A percentile compares a stretch with the other conserved stretches of the same genome.
phyloP scores from a whole-genome alignment of 192 early-diverging fungal species.

The Rhizophagus clarus region DNA sequence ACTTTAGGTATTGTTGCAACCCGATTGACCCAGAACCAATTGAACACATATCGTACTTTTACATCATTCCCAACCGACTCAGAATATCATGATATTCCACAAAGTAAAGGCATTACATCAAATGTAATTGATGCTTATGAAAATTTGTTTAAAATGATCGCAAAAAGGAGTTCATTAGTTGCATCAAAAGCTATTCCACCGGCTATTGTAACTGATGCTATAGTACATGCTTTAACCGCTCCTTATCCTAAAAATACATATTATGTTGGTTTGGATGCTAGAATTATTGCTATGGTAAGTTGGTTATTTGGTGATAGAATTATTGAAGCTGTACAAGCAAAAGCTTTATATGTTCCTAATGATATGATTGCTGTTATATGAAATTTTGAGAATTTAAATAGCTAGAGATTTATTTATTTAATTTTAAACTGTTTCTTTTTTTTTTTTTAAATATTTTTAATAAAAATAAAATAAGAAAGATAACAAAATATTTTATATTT shows the following conservation, averaged over 20 bases:
- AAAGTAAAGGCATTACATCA: conserved; percentile 4
- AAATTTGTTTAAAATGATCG: neutral
- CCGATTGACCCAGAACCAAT: conserved; percentile 1
- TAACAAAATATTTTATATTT: too few relatives aligned
- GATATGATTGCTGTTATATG: neutral
- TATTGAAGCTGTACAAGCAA: conserved; percentile 20
- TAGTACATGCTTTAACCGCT: conserved; percentile 26
- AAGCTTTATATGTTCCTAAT: neutral
- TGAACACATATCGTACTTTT: conserved; percentile 1
- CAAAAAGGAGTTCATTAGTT: neutral
- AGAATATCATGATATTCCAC: neutral
- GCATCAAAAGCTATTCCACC: neutral
- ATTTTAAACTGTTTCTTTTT: too few relatives aligned
- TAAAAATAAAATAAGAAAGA: too few relatives aligned
- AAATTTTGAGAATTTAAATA: neutral
- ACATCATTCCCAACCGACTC: neutral
- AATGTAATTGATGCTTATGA: conserved; percentile 14
- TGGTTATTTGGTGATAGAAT: conserved; percentile 28
- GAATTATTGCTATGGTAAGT: neutral
- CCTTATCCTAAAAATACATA: conserved; percentile 29
- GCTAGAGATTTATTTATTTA: too few relatives aligned
- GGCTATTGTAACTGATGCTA: conserved; percentile 22
- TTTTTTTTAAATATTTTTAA: too few relatives aligned
- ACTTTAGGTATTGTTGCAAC: conserved; percentile 18
- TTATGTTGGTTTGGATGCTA: conserved; percentile 32